These are phyloP conservation scores for Nicotiana attenuata DNA, from an alignment of 257 asterid genomes.

Conservation along the genomic window DNA sequence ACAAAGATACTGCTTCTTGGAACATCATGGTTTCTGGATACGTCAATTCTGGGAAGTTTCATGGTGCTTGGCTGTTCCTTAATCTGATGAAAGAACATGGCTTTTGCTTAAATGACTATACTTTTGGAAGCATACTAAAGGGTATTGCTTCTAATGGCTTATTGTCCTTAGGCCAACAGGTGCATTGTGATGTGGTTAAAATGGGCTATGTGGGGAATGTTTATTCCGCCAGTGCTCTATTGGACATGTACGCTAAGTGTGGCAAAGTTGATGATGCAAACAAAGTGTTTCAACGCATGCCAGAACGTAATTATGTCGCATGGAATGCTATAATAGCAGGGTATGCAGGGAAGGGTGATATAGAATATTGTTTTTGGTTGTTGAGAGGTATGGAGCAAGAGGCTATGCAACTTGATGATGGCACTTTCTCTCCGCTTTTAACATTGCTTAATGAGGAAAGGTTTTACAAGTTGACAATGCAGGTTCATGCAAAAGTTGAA, in stretches of 20 bases:
- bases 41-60: constrained; percentile 42
- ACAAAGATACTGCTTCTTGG: constrained; percentile 72
- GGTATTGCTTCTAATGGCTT: constrained; percentile 43
- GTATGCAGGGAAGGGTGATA: constrained; percentile 48
- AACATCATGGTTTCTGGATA: constrained; percentile 66
- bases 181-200: constrained; percentile 69
- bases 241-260: constrained; percentile 77
- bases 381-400: constrained; percentile 55
- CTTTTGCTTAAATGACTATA: constrained; percentile 49
- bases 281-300: constrained; percentile 51
- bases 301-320: constrained; percentile 58
- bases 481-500: constrained; percentile 61
- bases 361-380: constrained; percentile 36
- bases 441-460: constrained; percentile 47
- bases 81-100: constrained; percentile 55
- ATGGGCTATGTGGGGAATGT: constrained; percentile 57
- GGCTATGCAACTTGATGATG: constrained; percentile 56
- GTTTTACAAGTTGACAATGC: constrained; percentile 38
- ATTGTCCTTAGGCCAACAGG: constrained; percentile 43
- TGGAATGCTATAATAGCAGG: constrained; percentile 89
- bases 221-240: constrained; percentile 66
- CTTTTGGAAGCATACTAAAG: constrained; percentile 74
- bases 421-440: constrained; percentile 70
- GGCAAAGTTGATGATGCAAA: constrained; percentile 51
- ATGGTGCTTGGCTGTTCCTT: constrained; percentile 48